Percentiles rank a stretch among this genome's conserved stretches.
Evolutionary conservation across 352 stramenopile genomes (phyloP).

Genomic region (Globisporangium cystogenes): DNA sequence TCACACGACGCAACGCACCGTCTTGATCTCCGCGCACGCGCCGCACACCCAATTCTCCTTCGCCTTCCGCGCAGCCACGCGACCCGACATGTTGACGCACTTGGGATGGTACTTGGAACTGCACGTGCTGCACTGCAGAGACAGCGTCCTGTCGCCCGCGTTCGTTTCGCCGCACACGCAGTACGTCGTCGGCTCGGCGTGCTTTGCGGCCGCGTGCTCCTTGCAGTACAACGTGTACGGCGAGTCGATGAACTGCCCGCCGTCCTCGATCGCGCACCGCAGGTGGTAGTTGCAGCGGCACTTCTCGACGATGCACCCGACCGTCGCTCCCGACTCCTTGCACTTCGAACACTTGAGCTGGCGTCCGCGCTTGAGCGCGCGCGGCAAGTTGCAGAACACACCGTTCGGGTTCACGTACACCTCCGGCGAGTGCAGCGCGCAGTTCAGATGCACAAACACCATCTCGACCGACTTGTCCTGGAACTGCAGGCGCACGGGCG

Average conservation of each 20-base stretch:
- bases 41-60: conserved; percentile 46
- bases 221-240: conserved; percentile 76
- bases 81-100: conserved; percentile 77
- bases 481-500: conserved; percentile 63
- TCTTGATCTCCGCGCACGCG: conserved; percentile 22
- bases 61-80: conserved; percentile 44
- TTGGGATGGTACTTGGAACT: conserved; percentile 69
- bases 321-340: conserved; percentile 58
- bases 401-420: conserved; percentile 78
- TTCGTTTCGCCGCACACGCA: conserved; percentile 47
- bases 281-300: conserved; percentile 78
- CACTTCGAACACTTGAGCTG: conserved; percentile 71
- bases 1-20: conserved; percentile 1
- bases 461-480: conserved; percentile 57
- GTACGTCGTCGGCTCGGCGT: conserved; percentile 24
- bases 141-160: conserved; percentile 35
- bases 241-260: conserved; percentile 65
- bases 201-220: conserved; percentile 44
- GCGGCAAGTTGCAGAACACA: conserved; percentile 75
- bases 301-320: conserved; percentile 74
- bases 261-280: conserved; percentile 66
- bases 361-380: conserved; percentile 71
- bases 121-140: conserved; percentile 60
- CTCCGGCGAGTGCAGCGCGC: conserved; percentile 70
- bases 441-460: conserved; percentile 81